Evolutionary conservation across 1,139 yeast genomes (phyloP), one percentile per base, ranked within the genome.

Genomic region (Hansenula lynferdii): DNA sequence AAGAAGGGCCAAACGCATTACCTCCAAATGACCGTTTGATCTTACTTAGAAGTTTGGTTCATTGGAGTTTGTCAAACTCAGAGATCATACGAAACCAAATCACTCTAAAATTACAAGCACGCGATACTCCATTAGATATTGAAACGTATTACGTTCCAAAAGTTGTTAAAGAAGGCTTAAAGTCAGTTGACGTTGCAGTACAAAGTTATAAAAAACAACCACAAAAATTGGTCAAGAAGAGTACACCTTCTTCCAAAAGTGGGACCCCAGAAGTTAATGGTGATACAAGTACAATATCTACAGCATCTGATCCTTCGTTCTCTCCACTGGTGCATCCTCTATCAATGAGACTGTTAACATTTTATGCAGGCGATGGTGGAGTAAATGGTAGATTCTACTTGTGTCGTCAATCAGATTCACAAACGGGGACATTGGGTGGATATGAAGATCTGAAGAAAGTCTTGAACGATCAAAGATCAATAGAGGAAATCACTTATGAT

Each of bases 61-160:
- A 70, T 41, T 77, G 83, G 83, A 60, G 72, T 25, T 48, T 70
- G 4, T 50, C 70, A 0, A 54, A 67, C 10, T 74, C 80, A 0
- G 72, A 70, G 16, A 51, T 55, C 4, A 60, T 77, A 6, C 75
- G 66, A 46, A 47, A 57, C 6, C 64, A 60, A 31, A 60, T 76
- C 14, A 43, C 55, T 10, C 53, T 45, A 11, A 53, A 51, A 22
- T 39, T 65, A 4, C 65, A 60, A 32, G 49, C 54, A 17, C 75
- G 69, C 42, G 76, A 71, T 42, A 46, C 69, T 6, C 65, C 72
- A 0, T 42, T 48, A 28, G 54, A 51, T 12, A 69, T 67, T 41
- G 75, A 70, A 31, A 70, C 77, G 0, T 57, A 50, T 35, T 73
- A 72, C 45, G 70, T 57, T 0, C 52, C 75, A 0, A 58, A 76